Conservation (phyloP, 2,329 filamentous ascomycete genomes). For the Fusarium algeriense region DNA sequence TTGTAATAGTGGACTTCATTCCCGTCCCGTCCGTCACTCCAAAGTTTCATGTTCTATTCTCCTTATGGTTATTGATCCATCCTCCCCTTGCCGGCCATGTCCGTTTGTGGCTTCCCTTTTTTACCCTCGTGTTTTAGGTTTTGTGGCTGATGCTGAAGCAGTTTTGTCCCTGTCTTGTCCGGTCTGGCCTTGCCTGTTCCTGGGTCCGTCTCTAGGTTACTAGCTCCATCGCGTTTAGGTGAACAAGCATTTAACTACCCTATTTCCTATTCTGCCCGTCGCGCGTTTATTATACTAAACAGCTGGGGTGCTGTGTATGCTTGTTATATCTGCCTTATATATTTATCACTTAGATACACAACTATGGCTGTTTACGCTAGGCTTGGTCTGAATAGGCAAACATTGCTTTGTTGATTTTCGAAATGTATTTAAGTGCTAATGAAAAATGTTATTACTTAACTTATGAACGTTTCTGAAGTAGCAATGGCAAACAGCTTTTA, state of each 20-base stretch:
- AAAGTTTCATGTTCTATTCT: not conserved
- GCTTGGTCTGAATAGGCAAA: too few species aligned
- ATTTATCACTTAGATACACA: too few species aligned
- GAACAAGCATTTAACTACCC: not conserved
- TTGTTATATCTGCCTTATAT: too few species aligned
- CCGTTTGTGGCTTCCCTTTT: not conserved
- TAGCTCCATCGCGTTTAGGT: not conserved
- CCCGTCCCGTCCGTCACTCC: not conserved
- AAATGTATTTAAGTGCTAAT: too few species aligned
- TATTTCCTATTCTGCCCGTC: not conserved
- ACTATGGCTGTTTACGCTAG: too few species aligned
- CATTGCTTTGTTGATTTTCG: too few species aligned
- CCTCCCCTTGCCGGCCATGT: constrained; percentile 1
- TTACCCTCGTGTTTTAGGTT: constrained; percentile 5
- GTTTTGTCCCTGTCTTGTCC: not conserved
- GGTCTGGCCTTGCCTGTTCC: not conserved
- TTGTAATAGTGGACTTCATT: constrained; percentile 3
- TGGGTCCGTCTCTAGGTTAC: not conserved
- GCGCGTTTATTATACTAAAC: not conserved
- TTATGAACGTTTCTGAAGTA: too few species aligned
- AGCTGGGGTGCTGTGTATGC: too few species aligned
- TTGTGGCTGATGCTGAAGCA: constrained; percentile 7
- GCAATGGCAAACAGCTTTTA: too few species aligned
- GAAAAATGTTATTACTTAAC: too few species aligned
- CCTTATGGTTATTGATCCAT: not conserved